Evolutionary conservation across 1,139 yeast genomes (phyloP), one percentile per base, ranked within the genome.

Genomic region (Geotrichum macrosporum): DNA sequence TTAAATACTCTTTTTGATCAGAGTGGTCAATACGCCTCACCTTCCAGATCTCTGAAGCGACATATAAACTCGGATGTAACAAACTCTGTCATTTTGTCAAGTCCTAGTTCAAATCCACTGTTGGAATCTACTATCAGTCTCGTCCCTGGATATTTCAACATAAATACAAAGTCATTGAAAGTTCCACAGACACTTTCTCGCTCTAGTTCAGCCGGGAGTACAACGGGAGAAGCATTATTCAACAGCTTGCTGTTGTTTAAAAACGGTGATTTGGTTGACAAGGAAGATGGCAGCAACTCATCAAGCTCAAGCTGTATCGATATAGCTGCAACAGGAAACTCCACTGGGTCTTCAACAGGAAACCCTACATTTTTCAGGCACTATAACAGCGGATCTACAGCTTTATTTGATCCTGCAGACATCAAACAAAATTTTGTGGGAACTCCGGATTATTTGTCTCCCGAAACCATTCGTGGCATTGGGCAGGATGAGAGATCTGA

Each of bases 361-460:
- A 26, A n/a, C n/a, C 44, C 46, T 13, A 20, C 20, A 13, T 20
- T 19, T 9, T 18, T 29, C 21, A 31, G 34, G 5, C 29, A 29
- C 9, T 35, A 43, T 10, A 42, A 40, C 26, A 34, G 15, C 16
- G 9, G 19, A 4, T 35, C 38, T 12, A 19, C 22, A 5, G 39
- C 41, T 8, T 44, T 60, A 22, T 57, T 55, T 33, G 61, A 55
- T 42, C 64, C 59, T 12, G 52, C 51, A 3, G 54, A 52, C 29
- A 39, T 51, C 16, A 46, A 56, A 16, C 73, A 75, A 47, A 78
- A 76, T 54, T 89, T 89, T 60, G 95, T 88, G 30, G 99, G 99
- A 0, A 92, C 99, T 0, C 98, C 99, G 0, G 99, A 92, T 62
- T 92, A 92, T 64, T 74, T 94, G 35, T 94, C 99, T 0, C 99